Evolutionary conservation across 805 yeast genomes (phyloP).

Genomic region (Candida boleticola): DNA sequence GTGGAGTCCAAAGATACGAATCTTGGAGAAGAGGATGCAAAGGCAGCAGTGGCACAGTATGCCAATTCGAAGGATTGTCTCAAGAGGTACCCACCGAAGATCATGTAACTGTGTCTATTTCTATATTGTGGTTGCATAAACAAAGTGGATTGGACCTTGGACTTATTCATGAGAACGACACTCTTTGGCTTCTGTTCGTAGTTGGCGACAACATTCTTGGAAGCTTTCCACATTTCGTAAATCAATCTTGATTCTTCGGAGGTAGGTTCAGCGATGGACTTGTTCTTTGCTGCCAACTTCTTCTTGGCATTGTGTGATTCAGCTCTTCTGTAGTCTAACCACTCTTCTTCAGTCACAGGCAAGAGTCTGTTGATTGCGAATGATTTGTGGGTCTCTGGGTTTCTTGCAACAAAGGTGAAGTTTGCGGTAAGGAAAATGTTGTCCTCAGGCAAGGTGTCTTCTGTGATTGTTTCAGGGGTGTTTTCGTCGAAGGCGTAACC

Average conservation of each 20-base stretch:
- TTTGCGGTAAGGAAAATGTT: constrained; percentile 83
- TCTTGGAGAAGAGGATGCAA: constrained; percentile 80
- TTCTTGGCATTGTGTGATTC: constrained; percentile 87
- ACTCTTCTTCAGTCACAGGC: constrained; percentile 72
- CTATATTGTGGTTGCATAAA: constrained; percentile 97
- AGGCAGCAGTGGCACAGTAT: constrained; percentile 88
- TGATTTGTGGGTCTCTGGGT: constrained; percentile 87
- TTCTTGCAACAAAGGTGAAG: constrained; percentile 93
- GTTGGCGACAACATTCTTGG: constrained; percentile 30
- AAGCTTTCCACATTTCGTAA: constrained; percentile 68
- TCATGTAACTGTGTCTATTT: constrained; percentile 90
- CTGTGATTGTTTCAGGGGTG: constrained; percentile 52
- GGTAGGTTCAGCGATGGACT: constrained; percentile 60
- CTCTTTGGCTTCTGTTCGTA: constrained; percentile 44
- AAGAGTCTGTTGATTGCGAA: constrained; percentile 80
- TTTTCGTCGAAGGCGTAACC: constrained; percentile 73
- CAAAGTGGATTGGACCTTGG: constrained; percentile 69
- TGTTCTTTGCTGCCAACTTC: constrained; percentile 69
- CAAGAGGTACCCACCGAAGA: constrained; percentile 91
- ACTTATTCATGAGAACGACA: constrained; percentile 66
- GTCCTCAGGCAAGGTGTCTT: constrained; percentile 56
- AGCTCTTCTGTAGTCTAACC: constrained; percentile 83
- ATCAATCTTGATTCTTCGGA: constrained; percentile 70
- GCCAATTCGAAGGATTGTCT: constrained; percentile 93
- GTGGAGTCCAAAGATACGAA: constrained; percentile 89